These are phyloP conservation scores for Sporobolomyces pararoseus DNA, from an alignment of 768 basidiomycete genomes.

Conservation along the genomic window DNA sequence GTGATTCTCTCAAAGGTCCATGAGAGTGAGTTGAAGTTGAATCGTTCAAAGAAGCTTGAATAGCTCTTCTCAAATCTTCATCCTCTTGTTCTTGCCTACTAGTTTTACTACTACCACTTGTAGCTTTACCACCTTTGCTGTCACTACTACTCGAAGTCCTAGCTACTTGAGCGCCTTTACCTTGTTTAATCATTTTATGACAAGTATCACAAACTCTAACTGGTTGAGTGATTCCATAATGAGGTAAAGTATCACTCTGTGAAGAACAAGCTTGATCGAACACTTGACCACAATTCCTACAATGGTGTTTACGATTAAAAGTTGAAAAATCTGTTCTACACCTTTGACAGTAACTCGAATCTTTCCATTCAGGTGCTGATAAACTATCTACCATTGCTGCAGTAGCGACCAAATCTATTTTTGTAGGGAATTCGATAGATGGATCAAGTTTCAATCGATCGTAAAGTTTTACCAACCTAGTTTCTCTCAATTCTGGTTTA, in stretches of 20 bases:
- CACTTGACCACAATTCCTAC: constrained; percentile 93
- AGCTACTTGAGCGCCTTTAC: constrained; percentile 29
- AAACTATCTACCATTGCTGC: constrained; percentile 86
- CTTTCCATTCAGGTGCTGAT: constrained; percentile 91
- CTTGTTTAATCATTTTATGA: constrained; percentile 60
- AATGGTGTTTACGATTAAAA: constrained; percentile 97
- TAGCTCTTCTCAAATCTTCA: constrained; percentile 86
- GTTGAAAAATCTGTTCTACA: constrained; percentile 88
- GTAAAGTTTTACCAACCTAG: constrained; percentile 66
- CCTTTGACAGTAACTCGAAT: constrained; percentile 81
- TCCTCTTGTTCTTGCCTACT: constrained; percentile 52
- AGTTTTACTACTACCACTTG: not conserved
- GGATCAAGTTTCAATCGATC: constrained; percentile 65
- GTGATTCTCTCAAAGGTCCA: constrained; percentile 57
- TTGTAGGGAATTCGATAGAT: constrained; percentile 79
- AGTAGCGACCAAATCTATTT: constrained; percentile 65
- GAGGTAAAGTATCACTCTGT: constrained; percentile 75
- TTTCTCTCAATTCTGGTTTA: constrained; percentile 67
- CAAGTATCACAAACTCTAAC: constrained; percentile 94
- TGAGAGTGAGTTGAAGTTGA: constrained; percentile 57
- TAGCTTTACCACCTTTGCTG: not conserved
- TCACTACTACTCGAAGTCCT: constrained; percentile 42
- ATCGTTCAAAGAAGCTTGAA: constrained; percentile 83
- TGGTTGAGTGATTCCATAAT: constrained; percentile 85
- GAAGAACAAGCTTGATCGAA: constrained; percentile 92